These are phyloP conservation scores for Prunus mira DNA, from an alignment of 306 rosid genomes.

Conservation along the genomic window DNA sequence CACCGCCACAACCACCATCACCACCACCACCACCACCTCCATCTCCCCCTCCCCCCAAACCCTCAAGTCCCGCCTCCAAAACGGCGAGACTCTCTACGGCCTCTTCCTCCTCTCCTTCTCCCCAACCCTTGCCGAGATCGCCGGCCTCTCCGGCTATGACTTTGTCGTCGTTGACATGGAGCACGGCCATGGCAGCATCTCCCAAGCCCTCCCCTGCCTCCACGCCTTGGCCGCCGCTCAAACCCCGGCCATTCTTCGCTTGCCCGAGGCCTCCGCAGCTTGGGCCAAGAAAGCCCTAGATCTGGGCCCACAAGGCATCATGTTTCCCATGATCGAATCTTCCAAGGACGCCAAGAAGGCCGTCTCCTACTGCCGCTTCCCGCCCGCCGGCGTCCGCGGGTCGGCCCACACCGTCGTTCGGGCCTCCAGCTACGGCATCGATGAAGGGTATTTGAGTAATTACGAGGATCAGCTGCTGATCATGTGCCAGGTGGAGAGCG, in stretches of 20 bases:
- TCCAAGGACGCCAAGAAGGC: constrained; percentile 51
- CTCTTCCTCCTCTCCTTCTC: constrained; percentile 72
- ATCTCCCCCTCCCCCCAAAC: constrained; percentile 3
- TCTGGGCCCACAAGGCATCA: constrained; percentile 80
- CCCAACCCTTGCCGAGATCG: constrained; percentile 82
- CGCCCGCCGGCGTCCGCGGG: constrained; percentile 69
- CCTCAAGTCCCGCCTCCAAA: constrained; percentile 63
- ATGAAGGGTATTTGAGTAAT: constrained; percentile 60
- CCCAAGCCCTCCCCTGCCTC: constrained; percentile 61
- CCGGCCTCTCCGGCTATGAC: constrained; percentile 72
- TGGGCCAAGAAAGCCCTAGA: constrained; percentile 92
- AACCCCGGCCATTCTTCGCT: constrained; percentile 63
- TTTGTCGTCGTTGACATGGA: constrained; percentile 83
- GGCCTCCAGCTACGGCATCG: constrained; percentile 67
- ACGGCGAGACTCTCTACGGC: constrained; percentile 75
- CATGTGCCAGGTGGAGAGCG: constrained; percentile 68
- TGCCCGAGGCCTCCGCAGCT: constrained; percentile 58
- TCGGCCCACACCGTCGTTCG: constrained; percentile 75
- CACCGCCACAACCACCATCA: neutral
- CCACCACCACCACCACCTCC: neutral
- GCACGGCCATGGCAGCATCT: constrained; percentile 68
- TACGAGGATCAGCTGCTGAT: constrained; percentile 64
- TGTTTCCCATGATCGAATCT: constrained; percentile 82
- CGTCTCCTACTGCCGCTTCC: constrained; percentile 68
- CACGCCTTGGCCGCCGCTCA: constrained; percentile 69